Evolutionary conservation across 2,329 filamentous ascomycete species (phyloP), one percentile per base, ranked within the genome.

Genomic region (Grosmannia serpens): DNA sequence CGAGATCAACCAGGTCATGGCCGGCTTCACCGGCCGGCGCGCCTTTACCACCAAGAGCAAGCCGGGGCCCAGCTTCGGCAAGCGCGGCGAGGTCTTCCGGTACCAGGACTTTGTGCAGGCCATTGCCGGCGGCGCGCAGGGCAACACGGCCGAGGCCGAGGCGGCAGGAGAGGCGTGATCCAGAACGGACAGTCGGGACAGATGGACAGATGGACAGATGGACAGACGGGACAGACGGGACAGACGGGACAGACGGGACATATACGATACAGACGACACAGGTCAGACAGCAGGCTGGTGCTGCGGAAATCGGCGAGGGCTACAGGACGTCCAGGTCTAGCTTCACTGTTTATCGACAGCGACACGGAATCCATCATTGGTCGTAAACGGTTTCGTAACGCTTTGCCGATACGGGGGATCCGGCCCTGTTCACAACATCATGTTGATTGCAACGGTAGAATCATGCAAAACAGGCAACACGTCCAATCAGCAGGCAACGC

Each of bases 51-150:
- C 84, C 53, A 89, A 86, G 65, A 76, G 71, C 66, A 76, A 75
- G 70, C 70, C 72, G 66, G 69, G 57, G 0, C 29, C 50, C 3
- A 35, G 49, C 38, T 62, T 85, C 67, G 72, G 79, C 59, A 87
- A 85, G 67, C 80, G 87, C 62, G 89, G 89, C 1, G 92, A 97
- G 61, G 91, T 97, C 0, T 97, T 99, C 72, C 83, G 85, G 67
- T 99, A 97, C 69, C 84, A 89, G 62, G 94, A 99, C 60, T 97
- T 97, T 73, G 89, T 97, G 62, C 81, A 78, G 62, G 86, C 81
- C 29, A 75, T 88, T 65, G 84, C 85, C 2, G 77, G 79, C 11
- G 80, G 69, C 57, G 72, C 70, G 31, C 58, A 59, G 41, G 51
- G 50, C 27, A 54, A 53, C 24, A 61, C 58, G 1, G 53, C 52